Conservation (phyloP, 2,329 filamentous ascomycete species). For the Alternaria burnsii region DNA sequence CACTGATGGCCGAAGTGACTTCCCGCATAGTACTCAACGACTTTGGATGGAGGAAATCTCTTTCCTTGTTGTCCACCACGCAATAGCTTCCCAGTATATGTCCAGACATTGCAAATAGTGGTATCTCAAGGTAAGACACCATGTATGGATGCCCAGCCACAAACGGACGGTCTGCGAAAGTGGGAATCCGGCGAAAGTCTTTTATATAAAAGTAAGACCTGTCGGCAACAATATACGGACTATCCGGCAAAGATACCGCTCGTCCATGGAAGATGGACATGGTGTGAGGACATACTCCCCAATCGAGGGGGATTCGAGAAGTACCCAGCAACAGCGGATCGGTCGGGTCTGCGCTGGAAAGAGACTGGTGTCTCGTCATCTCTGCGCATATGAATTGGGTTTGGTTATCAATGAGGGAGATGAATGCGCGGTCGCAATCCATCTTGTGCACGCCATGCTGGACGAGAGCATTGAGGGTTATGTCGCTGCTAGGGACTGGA, state of each 20-base stretch:
- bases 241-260: conserved; percentile 1
- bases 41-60: conserved; percentile 15
- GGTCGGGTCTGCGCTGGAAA: conserved; percentile 5
- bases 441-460: conserved; percentile 19
- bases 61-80: conserved; percentile 16
- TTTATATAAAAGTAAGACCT: conserved; percentile 14
- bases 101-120: conserved; percentile 15
- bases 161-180: conserved; percentile 13
- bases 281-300: conserved; percentile 21
- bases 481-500: conserved; percentile 18
- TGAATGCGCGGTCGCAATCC: conserved; percentile 23
- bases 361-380: conserved; percentile 19
- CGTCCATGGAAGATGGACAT: conserved; percentile 19
- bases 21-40: conserved; percentile 12
- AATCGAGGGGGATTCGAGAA: conserved; percentile 16
- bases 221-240: conserved; percentile 13
- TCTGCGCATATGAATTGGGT: conserved; percentile 23
- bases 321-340: conserved; percentile 15
- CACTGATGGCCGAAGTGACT: conserved; percentile 14
- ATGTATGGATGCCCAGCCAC: conserved; percentile 16
- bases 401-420: conserved; percentile 22
- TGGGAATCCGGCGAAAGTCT: conserved; percentile 19
- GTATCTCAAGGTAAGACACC: conserved; percentile 20
- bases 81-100: conserved; percentile 22
- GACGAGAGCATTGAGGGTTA: conserved; percentile 23